These are phyloP conservation scores for Diaporthe citrichinensis DNA, from an alignment of 2,329 filamentous ascomycete species.

Conservation along the genomic window DNA sequence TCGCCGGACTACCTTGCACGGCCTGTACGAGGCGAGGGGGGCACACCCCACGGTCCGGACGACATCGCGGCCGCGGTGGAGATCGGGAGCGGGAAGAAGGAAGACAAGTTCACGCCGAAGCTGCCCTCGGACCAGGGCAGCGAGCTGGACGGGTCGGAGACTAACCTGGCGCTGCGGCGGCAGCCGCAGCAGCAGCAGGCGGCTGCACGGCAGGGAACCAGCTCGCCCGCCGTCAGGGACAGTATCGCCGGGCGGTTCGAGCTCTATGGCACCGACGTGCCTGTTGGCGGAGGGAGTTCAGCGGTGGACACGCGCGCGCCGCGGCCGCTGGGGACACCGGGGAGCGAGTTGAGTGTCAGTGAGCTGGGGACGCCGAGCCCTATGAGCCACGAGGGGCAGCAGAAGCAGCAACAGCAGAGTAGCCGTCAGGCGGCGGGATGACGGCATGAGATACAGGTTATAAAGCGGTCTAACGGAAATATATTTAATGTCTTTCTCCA, in stretches of 20 bases:
- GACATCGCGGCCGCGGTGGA: constrained; percentile 69
- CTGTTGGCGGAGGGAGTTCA: background rate
- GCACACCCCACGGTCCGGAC: constrained; percentile 60
- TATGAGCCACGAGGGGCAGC: constrained; percentile 34
- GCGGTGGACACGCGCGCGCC: constrained; percentile 3
- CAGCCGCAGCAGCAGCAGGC: constrained; percentile 37
- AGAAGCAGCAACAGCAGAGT: constrained; percentile 8
- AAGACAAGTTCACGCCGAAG: background rate
- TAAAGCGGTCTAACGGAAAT: background rate
- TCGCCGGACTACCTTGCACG: constrained; percentile 50
- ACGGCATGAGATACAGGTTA: background rate
- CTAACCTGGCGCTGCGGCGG: constrained; percentile 37
- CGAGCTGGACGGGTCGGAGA: constrained; percentile 25
- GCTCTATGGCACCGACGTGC: constrained; percentile 54
- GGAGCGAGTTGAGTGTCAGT: constrained; percentile 36
- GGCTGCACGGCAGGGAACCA: constrained; percentile 40
- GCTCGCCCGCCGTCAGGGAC: constrained; percentile 42
- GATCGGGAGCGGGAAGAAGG: constrained; percentile 58
- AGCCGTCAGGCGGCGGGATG: background rate
- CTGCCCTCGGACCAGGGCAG: background rate
- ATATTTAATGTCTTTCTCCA: constrained; percentile 5
- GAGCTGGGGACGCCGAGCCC: constrained; percentile 39
- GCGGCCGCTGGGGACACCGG: constrained; percentile 37
- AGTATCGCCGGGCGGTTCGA: constrained; percentile 57
- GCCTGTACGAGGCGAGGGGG: constrained; percentile 55